These are phyloP conservation scores for Salvia hispanica DNA, from an alignment of 257 asterid species.

Conservation along the genomic window DNA sequence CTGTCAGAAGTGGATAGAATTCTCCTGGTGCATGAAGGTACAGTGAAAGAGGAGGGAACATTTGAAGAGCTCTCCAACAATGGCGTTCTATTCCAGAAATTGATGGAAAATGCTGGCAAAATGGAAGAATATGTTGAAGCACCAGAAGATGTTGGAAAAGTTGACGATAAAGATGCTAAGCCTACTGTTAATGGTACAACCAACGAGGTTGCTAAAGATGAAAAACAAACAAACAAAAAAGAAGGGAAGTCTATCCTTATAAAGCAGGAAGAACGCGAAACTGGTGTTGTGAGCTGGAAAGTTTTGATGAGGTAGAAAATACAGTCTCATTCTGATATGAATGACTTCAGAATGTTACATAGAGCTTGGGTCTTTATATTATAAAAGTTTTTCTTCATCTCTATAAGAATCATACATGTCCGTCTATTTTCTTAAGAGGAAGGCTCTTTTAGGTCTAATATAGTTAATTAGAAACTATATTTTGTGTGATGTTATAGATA, in stretches of 20 bases:
- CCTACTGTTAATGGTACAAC: slow-evolving; percentile 54
- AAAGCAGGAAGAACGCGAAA: slow-evolving; percentile 98
- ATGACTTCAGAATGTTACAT: slow-evolving; percentile 12
- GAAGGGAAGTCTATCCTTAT: slow-evolving; percentile 84
- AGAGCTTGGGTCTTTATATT: neutral
- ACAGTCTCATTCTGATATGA: slow-evolving; percentile 19
- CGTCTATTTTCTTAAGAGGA: too few relatives aligned
- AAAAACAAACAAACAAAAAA: slow-evolving; percentile 40
- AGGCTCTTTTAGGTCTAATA: too few relatives aligned
- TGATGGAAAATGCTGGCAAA: slow-evolving; percentile 99
- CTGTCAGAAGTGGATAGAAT: slow-evolving; percentile 93
- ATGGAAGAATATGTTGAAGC: slow-evolving; percentile 90
- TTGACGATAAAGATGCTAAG: slow-evolving; percentile 43
- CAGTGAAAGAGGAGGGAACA: slow-evolving; percentile 97
- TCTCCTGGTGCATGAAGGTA: slow-evolving; percentile 89
- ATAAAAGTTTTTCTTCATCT: too few relatives aligned
- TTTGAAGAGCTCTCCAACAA: slow-evolving; percentile 86
- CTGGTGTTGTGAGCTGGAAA: slow-evolving; percentile 89
- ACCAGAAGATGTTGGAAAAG: slow-evolving; percentile 43
- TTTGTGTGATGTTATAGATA: slow-evolving; percentile 1
- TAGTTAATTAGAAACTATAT: too few relatives aligned
- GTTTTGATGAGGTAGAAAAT: slow-evolving; percentile 73
- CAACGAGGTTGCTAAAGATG: slow-evolving; percentile 51
- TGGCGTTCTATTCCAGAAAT: slow-evolving; percentile 72
- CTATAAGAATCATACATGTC: too few relatives aligned